Conservation (phyloP, 2,329 filamentous ascomycete species). For the Aspergillus calidoustus region DNA sequence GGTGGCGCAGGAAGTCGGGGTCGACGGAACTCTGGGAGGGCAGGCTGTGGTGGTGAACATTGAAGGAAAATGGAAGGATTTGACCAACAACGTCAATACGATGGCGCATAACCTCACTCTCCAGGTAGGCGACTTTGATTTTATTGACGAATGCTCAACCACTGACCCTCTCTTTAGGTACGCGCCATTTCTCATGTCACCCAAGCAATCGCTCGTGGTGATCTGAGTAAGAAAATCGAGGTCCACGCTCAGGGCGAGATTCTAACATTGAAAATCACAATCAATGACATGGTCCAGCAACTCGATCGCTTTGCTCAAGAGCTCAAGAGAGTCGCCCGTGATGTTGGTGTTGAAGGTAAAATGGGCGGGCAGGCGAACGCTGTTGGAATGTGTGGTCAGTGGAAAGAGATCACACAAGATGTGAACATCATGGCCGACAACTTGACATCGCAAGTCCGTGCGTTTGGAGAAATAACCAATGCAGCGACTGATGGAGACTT, state of each 20-base stretch:
- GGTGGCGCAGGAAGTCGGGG: constrained; percentile 67
- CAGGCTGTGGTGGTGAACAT: constrained; percentile 68
- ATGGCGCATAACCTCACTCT: constrained; percentile 68
- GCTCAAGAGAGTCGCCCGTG: constrained; percentile 91
- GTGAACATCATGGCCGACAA: constrained; percentile 91
- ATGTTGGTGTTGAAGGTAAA: constrained; percentile 96
- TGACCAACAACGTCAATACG: constrained; percentile 70
- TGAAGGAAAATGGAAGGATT: constrained; percentile 69
- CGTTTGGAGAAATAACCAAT: constrained; percentile 97
- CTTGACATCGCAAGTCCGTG: constrained; percentile 92
- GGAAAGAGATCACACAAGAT: constrained; percentile 98
- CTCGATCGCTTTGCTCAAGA: constrained; percentile 95
- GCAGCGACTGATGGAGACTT: constrained; percentile 96
- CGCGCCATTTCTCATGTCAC: constrained; percentile 80
- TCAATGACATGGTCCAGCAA: constrained; percentile 98
- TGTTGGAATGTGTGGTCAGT: constrained; percentile 86
- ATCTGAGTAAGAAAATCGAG: constrained; percentile 94
- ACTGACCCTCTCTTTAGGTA: neutral
- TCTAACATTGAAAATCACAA: constrained; percentile 89
- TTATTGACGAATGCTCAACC: no score
- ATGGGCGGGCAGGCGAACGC: constrained; percentile 98
- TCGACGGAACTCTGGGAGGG: constrained; percentile 65
- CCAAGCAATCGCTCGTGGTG: constrained; percentile 91
- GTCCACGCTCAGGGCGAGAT: constrained; percentile 96
- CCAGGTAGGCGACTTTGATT: constrained; percentile 68